phyloP scores from a whole-genome alignment of 2,329 filamentous ascomycete species.

The Penicillium sp. region DNA sequence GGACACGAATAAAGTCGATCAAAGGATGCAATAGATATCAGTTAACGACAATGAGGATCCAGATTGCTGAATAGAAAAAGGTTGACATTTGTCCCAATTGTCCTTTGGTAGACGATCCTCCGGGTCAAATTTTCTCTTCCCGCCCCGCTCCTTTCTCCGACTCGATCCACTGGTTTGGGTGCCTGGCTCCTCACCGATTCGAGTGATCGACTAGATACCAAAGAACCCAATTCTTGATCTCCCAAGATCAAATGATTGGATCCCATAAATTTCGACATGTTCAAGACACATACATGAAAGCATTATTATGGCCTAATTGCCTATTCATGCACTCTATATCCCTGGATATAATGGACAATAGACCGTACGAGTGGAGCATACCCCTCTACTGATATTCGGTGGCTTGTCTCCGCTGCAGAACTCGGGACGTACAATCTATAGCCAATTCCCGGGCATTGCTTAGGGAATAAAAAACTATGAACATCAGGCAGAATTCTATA shows the following conservation, averaged over 20 bases:
- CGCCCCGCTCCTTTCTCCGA: slow-evolving; percentile 25
- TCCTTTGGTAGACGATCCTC: slow-evolving; percentile 17
- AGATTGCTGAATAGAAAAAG: neutral
- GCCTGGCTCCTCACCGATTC: slow-evolving; percentile 24
- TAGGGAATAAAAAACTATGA: neutral
- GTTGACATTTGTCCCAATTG: neutral
- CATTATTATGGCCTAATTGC: neutral
- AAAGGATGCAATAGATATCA: neutral
- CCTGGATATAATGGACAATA: neutral
- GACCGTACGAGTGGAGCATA: slow-evolving; percentile 10
- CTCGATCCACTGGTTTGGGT: slow-evolving; percentile 20
- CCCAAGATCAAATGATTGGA: neutral
- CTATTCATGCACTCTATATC: neutral
- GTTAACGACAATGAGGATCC: neutral
- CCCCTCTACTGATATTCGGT: slow-evolving; percentile 12
- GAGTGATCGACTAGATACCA: slow-evolving; percentile 11
- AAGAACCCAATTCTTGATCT: neutral
- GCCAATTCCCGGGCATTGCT: neutral
- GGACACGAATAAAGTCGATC: neutral
- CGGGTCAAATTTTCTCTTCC: slow-evolving; percentile 28
- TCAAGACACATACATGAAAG: neutral
- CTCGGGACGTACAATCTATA: slow-evolving; percentile 7
- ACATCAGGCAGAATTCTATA: neutral
- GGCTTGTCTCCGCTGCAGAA: slow-evolving; percentile 15
- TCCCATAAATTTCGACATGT: neutral